Evolutionary conservation across 257 asterid genomes (phyloP), one percentile per base, ranked within the genome.

Genomic region (Solanum chiquidenum): DNA sequence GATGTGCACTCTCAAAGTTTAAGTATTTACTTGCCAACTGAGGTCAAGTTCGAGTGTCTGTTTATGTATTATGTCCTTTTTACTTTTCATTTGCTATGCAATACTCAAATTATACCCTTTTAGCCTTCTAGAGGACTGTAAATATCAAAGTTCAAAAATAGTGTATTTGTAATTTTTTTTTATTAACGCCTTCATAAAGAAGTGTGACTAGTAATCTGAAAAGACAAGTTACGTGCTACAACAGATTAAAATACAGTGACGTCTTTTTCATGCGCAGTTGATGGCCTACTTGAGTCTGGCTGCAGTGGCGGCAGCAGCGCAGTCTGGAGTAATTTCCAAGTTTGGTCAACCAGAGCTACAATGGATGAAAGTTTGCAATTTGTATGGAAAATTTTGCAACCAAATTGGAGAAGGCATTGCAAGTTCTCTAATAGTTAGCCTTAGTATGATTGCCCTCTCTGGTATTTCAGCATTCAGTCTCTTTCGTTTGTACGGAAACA

Each of bases 381-480:
- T 95, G 92, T 96, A 92, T 37, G 94, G 92, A 8, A 96, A 93
- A 71, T 96, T 92, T 90, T 96, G 99, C 90, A 96, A 96, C 93
- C 97, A 92, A 90, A 92, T 88, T 6, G 98, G 95, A n/a, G 96
- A 95, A 84, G 99, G 99, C 40, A 77, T 97, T 21, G 98, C 96
- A n/a, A 89, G 95, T 88, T 90, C 98, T 14, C 38, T 93, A 25
- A 71, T 95, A 6, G 98, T 86, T 76, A 87, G 95, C 83, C 89
- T 97, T 18, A 91, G 93, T 14, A 87, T 91, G 93, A 90, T 93
- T 68, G 90, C 91, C 37, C 92, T 97, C 84, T 95, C 98, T 1
- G 96, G 95, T 71, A 90, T 97, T 25, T 97, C 99, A 0, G 98
- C 98, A 6, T 97, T 94, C 52, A 92, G 98, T 89, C 96, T 97